Evolutionary conservation across 176 grass and related monocot species (phyloP).

Genomic region (Cymbopogon citratus): DNA sequence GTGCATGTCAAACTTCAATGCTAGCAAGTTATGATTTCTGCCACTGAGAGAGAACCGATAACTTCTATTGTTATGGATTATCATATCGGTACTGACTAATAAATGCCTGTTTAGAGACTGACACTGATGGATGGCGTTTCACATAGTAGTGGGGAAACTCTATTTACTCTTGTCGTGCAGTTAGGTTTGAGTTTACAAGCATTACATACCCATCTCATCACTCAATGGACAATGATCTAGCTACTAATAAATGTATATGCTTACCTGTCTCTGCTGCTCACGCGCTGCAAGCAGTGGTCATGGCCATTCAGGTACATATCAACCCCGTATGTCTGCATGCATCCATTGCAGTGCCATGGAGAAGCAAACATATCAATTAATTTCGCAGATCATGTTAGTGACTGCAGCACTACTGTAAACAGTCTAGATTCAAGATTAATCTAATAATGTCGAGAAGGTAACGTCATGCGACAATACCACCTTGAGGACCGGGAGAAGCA

Average conservation of each 20-base stretch:
- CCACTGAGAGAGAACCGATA: too few species aligned
- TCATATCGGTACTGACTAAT: not conserved
- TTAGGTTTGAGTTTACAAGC: too few species aligned
- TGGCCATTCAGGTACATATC: conserved; percentile 82
- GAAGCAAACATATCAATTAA: not conserved
- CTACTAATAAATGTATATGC: too few species aligned
- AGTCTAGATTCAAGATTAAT: too few species aligned
- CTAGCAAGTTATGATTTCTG: too few species aligned
- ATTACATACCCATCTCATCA: not conserved
- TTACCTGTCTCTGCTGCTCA: conserved; percentile 70
- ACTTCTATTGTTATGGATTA: too few species aligned
- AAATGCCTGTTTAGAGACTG: not conserved
- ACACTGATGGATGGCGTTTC: too few species aligned
- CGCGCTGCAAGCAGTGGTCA: conserved; percentile 75
- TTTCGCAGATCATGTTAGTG: not conserved
- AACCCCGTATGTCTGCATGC: conserved; percentile 32
- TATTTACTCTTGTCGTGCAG: too few species aligned
- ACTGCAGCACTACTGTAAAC: not conserved
- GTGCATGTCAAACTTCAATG: too few species aligned
- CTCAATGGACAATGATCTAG: not conserved
- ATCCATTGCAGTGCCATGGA: not conserved
- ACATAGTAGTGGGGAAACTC: too few species aligned
- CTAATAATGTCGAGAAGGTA: too few species aligned
- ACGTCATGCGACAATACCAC: not conserved
- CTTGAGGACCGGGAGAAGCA: conserved; percentile 71